Evolutionary conservation across 2,329 filamentous ascomycete genomes (phyloP), one percentile per base, ranked within the genome.

Genomic region (Eurotiales sp.): DNA sequence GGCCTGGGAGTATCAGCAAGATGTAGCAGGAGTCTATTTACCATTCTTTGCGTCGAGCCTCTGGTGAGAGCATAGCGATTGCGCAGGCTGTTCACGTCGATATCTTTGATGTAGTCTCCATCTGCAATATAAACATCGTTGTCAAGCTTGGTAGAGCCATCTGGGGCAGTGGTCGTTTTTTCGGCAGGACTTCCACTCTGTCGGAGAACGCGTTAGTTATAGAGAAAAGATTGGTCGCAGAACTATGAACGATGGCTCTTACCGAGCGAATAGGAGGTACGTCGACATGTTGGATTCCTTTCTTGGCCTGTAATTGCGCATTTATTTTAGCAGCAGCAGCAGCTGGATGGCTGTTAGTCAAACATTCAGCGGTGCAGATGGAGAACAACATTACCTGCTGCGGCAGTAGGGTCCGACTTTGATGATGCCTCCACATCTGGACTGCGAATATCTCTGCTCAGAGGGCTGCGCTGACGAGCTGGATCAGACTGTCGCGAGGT

Each of bases 51-150:
- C 59, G 90, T 96, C 64, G 90, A 88, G 65, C 91, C 90, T 78
- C 96, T 97, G 58, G 92, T 99, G 76, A 99, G 81, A 70, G 91
- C 87, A 72, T 99, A 99, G 63, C 92, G 88, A 70, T 97, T 99
- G 58, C 92, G 87, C 65, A 97, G 76, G 72, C 97, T 92, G 72
- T 99, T 99, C 77, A 99, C 90, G 77, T 97, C 93, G 66, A 99
- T 96, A 67, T 99, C 93, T 72, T 95, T 93, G 74, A 99, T 97
- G 70, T 88, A 97, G 73, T 99, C 93, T 63, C 93, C 93, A 68
- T 97, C 93, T 56, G 91, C 87, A 62, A 95, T 87, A 68, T 97
- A 97, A 69, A 96, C 87, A 64, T 95, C 90, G 63, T 86, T 84
- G 63, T 92, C 90, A 69, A 95, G 80, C 55, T 83, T 83, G 19